These are phyloP conservation scores for Rhipidocladum racemiflorum DNA, from an alignment of 176 grass and related monocot species.

Conservation along the genomic window DNA sequence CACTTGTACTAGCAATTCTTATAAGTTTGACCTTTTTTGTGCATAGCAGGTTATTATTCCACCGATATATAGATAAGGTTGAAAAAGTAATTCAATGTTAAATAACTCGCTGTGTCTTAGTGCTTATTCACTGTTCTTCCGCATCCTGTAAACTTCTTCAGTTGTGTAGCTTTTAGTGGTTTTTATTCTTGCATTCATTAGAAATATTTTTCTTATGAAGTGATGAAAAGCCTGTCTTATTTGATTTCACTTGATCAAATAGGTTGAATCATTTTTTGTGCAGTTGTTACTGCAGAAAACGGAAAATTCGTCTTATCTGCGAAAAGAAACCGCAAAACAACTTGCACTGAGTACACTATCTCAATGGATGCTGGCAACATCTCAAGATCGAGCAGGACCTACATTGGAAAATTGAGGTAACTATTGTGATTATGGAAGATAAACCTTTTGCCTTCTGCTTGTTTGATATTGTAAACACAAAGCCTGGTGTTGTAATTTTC, in stretches of 20 bases:
- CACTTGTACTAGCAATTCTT: neutral
- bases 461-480: neutral
- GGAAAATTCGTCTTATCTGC: conserved; percentile 89
- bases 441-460: neutral
- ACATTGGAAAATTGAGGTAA: conserved; percentile 96
- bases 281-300: conserved; percentile 81
- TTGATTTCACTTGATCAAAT: neutral
- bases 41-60: neutral
- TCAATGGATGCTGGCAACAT: conserved; percentile 75
- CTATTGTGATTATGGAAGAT: neutral
- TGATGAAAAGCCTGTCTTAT: neutral
- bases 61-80: neutral
- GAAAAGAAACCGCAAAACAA: conserved; percentile 75
- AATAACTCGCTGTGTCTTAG: neutral
- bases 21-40: conserved; percentile 2
- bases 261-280: neutral
- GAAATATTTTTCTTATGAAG: conserved; percentile 1
- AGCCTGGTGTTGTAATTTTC: neutral
- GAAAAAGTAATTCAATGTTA: neutral
- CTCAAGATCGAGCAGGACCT: conserved; percentile 80
- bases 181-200: neutral
- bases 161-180: neutral
- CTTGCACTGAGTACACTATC: conserved; percentile 89
- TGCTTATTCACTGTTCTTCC: neutral
- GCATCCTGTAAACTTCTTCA: neutral